Evolutionary conservation across 176 grass and related monocot genomes (phyloP), one percentile per base, ranked within the genome.

Genomic region (Oryza coarctata): DNA sequence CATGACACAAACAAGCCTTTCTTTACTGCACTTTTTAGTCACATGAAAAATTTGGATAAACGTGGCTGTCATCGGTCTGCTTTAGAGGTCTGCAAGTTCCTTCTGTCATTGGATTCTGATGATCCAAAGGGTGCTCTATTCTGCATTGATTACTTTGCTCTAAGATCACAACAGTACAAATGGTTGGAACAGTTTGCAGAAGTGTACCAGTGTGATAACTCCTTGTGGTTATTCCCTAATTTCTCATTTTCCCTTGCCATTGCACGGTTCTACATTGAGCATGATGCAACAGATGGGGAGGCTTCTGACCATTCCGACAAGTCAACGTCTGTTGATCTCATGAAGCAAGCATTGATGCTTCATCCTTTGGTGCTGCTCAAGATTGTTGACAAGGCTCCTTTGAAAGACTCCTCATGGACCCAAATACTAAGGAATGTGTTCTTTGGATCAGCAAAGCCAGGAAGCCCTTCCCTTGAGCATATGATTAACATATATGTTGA

Each of bases 311-410:
- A 78, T 57, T 61, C 71, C 76, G 87, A 95, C 43, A 95, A 95
- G 60, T 84, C 85, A 50, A 87, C 90, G 75, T 88, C 93, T 71
- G 60, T 85, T 84, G 96, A 99, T 75, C 90, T 99, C 28, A 90
- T 99, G 96, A 95, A 95, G 80, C 96, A 99, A 88, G 93, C 96
- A 35, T 80, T 98, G 76, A 98, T 98, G 93, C 90, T 98, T 89
- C 96, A 98, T 71, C 96, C 96, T 78, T 65, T 84, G 36, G 93
- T 98, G 73, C 86, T 95, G 70, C 47, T 60, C 28, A 95, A 93
- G 86, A 85, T 95, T 82, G 93, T 98, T 81, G 86, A 86, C 32
- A 98, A 95, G 88, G 91, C 90, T 82, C 93, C 96, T 86, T 71
- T 98, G 67, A 98, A 98, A 69, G 96, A 95, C 22, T 87, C 88